These are phyloP conservation scores for Xylaria scruposa DNA, from an alignment of 495 filamentous ascomycete species.

Conservation along the genomic window DNA sequence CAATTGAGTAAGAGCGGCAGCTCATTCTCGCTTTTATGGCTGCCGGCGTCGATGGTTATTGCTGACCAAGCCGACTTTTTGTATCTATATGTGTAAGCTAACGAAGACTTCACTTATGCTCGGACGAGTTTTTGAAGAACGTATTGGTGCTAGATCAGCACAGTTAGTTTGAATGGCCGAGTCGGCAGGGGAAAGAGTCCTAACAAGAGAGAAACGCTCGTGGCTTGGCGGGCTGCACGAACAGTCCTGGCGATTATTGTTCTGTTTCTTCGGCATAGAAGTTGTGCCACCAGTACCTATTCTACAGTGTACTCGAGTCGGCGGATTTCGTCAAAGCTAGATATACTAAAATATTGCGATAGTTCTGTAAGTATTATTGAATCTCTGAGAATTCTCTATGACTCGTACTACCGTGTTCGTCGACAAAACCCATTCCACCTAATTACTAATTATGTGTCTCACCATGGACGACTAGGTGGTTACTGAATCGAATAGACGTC, in stretches of 20 bases:
- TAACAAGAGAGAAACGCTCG: background rate
- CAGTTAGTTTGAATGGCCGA: background rate
- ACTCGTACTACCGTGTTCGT: background rate
- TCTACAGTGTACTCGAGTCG: background rate
- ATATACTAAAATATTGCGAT: background rate
- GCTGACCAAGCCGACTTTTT: background rate
- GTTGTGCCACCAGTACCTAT: constrained; percentile 2
- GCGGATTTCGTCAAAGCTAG: background rate
- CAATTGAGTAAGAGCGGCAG: background rate
- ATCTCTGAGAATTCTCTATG: background rate
- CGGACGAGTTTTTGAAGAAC: background rate
- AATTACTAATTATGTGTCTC: background rate
- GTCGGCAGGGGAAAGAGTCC: background rate
- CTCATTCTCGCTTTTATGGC: background rate
- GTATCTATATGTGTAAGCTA: background rate
- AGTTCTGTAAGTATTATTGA: background rate
- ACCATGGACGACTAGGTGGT: background rate
- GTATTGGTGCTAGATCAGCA: background rate
- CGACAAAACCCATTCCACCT: background rate
- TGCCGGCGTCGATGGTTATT: background rate
- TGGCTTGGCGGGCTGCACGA: background rate
- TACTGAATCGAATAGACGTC: background rate
- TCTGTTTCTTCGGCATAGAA: background rate
- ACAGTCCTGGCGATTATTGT: background rate
- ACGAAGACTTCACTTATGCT: background rate